These are phyloP conservation scores for Ogataea neopini DNA, from an alignment of 805 yeast genomes.

Conservation along the genomic window DNA sequence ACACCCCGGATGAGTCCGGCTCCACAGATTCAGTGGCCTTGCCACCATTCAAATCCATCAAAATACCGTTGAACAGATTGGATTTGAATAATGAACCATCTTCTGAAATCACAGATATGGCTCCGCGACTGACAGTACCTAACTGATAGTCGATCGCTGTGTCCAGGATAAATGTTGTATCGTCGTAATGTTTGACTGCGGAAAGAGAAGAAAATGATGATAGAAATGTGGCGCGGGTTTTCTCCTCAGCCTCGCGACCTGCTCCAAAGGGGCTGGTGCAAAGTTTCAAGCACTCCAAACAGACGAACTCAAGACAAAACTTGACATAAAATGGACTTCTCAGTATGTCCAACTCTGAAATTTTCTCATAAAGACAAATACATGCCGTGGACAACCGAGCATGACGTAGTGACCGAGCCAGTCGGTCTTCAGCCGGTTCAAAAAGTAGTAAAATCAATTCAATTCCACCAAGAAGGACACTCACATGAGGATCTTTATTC, in stretches of 20 bases:
- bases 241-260: slow-evolving; percentile 10
- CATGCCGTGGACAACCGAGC: slow-evolving; percentile 12
- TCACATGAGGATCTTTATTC: slow-evolving; percentile 8
- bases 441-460: slow-evolving; percentile 24
- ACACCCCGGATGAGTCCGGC: not conserved
- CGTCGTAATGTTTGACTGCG: slow-evolving; percentile 6
- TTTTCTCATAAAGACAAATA: slow-evolving; percentile 6
- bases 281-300: slow-evolving; percentile 12
- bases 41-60: slow-evolving; percentile 3
- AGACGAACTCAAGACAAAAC: slow-evolving; percentile 26
- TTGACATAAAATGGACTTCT: slow-evolving; percentile 26
- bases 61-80: slow-evolving; percentile 12
- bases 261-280: slow-evolving; percentile 14
- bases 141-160: slow-evolving; percentile 12
- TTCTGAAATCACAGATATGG: slow-evolving; percentile 8
- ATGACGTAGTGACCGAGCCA: slow-evolving; percentile 13
- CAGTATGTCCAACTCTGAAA: slow-evolving; percentile 12
- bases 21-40: not conserved
- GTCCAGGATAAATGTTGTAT: slow-evolving; percentile 7
- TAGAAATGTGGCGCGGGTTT: slow-evolving; percentile 11
- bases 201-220: slow-evolving; percentile 8
- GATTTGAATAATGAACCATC: slow-evolving; percentile 9
- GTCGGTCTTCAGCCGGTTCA: slow-evolving; percentile 18
- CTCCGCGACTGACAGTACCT: slow-evolving; percentile 5
- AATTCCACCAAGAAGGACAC: slow-evolving; percentile 15